Evolutionary conservation across 257 asterid genomes (phyloP).

Genomic region (Fraxinus cuspidata): DNA sequence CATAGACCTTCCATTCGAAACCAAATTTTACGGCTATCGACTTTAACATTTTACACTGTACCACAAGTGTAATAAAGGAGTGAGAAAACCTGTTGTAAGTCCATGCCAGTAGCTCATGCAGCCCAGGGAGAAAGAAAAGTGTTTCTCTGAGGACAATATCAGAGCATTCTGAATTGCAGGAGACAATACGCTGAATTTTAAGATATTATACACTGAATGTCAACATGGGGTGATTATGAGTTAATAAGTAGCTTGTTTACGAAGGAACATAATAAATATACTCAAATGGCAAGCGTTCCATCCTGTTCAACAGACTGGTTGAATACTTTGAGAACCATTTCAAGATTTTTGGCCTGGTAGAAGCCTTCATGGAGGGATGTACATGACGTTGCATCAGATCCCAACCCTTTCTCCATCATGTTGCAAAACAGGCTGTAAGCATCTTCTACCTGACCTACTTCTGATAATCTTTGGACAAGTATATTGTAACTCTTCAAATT

Average conservation of each 20-base stretch:
- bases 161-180: neutral
- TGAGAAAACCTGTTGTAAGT: too few species aligned
- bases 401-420: slow-evolving; percentile 67
- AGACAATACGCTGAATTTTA: neutral
- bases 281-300: slow-evolving; percentile 40
- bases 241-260: slow-evolving; percentile 55
- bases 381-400: slow-evolving; percentile 51
- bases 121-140: too few species aligned
- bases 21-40: too few species aligned
- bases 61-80: too few species aligned
- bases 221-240: neutral
- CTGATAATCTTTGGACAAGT: slow-evolving; percentile 51
- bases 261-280: slow-evolving; percentile 49
- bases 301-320: slow-evolving; percentile 52
- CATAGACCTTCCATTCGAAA: too few species aligned
- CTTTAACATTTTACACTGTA: too few species aligned
- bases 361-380: slow-evolving; percentile 61
- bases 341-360: slow-evolving; percentile 49
- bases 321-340: slow-evolving; percentile 52
- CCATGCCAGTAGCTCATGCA: too few species aligned
- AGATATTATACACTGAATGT: too few species aligned
- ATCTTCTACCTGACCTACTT: slow-evolving; percentile 62
- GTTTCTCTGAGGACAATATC: too few species aligned
- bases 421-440: slow-evolving; percentile 65
- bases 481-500: slow-evolving; percentile 57